Evolutionary conservation across 2,329 filamentous ascomycete species (phyloP), one percentile per base, ranked within the genome.

Genomic region (Ceratocystis papillata): DNA sequence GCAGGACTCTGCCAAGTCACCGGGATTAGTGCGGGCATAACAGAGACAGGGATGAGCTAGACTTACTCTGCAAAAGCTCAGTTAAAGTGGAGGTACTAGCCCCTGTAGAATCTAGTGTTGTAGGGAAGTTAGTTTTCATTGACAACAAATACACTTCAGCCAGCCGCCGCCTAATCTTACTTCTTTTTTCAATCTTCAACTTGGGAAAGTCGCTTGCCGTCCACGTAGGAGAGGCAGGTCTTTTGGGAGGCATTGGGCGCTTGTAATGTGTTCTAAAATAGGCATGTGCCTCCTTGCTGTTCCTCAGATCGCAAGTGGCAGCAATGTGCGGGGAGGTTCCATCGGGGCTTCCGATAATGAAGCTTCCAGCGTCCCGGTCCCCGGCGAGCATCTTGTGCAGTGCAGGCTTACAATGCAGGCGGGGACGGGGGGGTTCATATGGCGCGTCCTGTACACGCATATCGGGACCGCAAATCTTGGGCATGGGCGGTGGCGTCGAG

Each of bases 221-320:
- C 60, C 60, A 62, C 2, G 60, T 45, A 3, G 60, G 41, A 45
- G 41, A 25, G 15, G 41, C 22, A 25, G 33, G 60, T 12, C 37
- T n/a, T 50, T 62, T 45, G 45, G 37, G 50, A 5, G 48, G 48
- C 22, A 22, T 25, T 57, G 33, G n/a, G 28, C 48, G 45, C 48
- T 62, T 59, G 46, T 67, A 67, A n/a, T 67, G 57, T 10, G 64
- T 41, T n/a, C 65, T 60, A 20, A 65, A 67, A 41, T 65, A 67
- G 37, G 50, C 50, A 44, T 46, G 20, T 12, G 66, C 66, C 63
- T 67, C 66, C n/a, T 57, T 30, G 28, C 55, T 65, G 12, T 67
- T 65, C 12, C 66, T 57, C 33, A 67, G 57, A 22, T 67, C 63
- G n/a, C 59, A 62, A n/a, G 53, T 63, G 44, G 63, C 66, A 5